Percentiles rank a stretch among this genome's conserved stretches.
Conservation (phyloP, 2,329 filamentous ascomycete genomes). For the Neonectria hederae region DNA sequence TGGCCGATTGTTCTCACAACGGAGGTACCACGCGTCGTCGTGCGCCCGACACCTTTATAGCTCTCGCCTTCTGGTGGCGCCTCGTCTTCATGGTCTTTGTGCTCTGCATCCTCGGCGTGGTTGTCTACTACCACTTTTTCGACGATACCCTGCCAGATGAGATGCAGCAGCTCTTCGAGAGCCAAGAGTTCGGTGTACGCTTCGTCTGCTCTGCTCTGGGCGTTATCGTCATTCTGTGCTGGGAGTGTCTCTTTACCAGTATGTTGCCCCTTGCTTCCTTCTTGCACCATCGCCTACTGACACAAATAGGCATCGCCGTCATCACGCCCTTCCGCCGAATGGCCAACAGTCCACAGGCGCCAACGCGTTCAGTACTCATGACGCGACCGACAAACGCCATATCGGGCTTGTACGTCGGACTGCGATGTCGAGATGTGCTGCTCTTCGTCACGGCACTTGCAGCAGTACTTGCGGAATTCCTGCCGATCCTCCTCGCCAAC, state of each 20-base stretch:
- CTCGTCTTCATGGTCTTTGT: slow-evolving; percentile 46
- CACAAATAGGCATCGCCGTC: slow-evolving; percentile 48
- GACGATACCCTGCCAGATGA: slow-evolving; percentile 38
- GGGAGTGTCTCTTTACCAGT: slow-evolving; percentile 55
- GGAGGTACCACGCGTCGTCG: too few relatives aligned
- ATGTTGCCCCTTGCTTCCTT: not conserved
- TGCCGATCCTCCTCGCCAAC: slow-evolving; percentile 59
- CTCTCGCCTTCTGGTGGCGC: slow-evolving; percentile 49
- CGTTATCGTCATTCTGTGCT: slow-evolving; percentile 53
- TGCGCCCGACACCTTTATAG: slow-evolving; percentile 44
- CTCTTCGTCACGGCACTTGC: slow-evolving; percentile 52
- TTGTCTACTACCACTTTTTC: slow-evolving; percentile 51
- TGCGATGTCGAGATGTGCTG: slow-evolving; percentile 48
- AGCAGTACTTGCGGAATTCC: slow-evolving; percentile 56
- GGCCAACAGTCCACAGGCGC: slow-evolving; percentile 44
- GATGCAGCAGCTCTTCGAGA: slow-evolving; percentile 50
- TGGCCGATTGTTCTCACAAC: too few relatives aligned
- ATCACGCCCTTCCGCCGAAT: slow-evolving; percentile 56
- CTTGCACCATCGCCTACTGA: not conserved
- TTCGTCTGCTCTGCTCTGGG: slow-evolving; percentile 55
- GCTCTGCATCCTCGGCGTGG: slow-evolving; percentile 46
- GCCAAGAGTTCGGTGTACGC: slow-evolving; percentile 54
- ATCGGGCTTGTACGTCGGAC: slow-evolving; percentile 48
- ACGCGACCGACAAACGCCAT: slow-evolving; percentile 56
- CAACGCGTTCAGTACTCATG: slow-evolving; percentile 50